Conservation (phyloP, 257 asterid genomes). For the Solanum tacnaense region DNA sequence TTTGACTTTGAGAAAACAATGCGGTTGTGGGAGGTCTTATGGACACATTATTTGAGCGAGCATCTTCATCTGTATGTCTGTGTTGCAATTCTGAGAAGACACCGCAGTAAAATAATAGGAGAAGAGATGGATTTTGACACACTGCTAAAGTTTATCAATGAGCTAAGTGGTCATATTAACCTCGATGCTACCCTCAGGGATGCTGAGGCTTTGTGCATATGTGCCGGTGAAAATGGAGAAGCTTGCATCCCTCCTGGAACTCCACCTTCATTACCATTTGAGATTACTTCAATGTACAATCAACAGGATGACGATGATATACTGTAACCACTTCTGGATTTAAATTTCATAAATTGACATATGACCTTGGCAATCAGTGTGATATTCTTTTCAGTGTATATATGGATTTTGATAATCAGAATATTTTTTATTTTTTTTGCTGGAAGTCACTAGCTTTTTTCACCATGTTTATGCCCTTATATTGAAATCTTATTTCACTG, state of each 20-base stretch:
- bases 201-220: slow-evolving; percentile 84
- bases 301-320: slow-evolving; percentile 77
- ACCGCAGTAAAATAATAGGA: slow-evolving; percentile 67
- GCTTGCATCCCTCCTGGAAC: slow-evolving; percentile 94
- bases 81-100: slow-evolving; percentile 73
- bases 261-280: slow-evolving; percentile 85
- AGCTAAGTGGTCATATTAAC: slow-evolving; percentile 75
- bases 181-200: slow-evolving; percentile 79
- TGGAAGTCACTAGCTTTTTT: not conserved
- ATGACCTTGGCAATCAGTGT: not conserved
- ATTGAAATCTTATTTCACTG: not conserved
- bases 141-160: slow-evolving; percentile 84
- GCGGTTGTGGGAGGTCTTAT: slow-evolving; percentile 85
- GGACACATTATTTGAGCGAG: slow-evolving; percentile 86
- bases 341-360: not conserved
- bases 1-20: slow-evolving; percentile 72
- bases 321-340: slow-evolving; percentile 18
- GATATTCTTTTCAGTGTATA: not conserved
- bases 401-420: not conserved
- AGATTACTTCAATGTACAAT: slow-evolving; percentile 53
- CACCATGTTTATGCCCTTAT: not conserved
- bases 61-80: slow-evolving; percentile 85
- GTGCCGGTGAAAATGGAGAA: slow-evolving; percentile 93
- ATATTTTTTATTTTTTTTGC: not conserved
- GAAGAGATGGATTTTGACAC: slow-evolving; percentile 96